Percentiles rank a stretch among this genome's conserved stretches.
phyloP scores from a whole-genome alignment of 192 early-diverging fungal genomes.

The Coemansia asiatica region DNA sequence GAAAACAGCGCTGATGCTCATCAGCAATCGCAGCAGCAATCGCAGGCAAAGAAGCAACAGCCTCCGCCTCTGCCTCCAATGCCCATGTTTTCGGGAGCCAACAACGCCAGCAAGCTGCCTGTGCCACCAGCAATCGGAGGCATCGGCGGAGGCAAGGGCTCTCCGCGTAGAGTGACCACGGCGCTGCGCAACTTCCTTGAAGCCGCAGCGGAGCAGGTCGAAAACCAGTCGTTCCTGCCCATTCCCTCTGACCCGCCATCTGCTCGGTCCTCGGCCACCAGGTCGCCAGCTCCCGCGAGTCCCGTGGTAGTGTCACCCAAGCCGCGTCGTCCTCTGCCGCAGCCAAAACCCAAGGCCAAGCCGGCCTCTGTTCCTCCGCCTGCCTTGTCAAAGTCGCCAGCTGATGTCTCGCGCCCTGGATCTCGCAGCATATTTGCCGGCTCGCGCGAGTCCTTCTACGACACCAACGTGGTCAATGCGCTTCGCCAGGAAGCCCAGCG shows the following conservation, averaged over 20 bases:
- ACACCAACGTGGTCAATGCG: conserved; percentile 49
- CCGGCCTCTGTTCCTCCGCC: conserved; percentile 4
- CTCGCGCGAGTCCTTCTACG: conserved; percentile 47
- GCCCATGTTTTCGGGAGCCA: conserved; percentile 28
- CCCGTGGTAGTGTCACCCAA: conserved; percentile 1
- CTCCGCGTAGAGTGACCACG: conserved; percentile 35
- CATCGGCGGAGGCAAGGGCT: neutral
- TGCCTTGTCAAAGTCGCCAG: neutral
- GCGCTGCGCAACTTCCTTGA: conserved; percentile 55
- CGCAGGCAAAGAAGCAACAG: neutral
- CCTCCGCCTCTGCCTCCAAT: conserved; percentile 39
- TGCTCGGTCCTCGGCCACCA: neutral
- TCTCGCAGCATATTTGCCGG: conserved; percentile 51
- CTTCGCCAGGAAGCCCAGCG: conserved; percentile 53
- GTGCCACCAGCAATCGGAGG: conserved; percentile 6
- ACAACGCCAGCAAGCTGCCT: conserved; percentile 8
- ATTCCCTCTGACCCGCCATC: conserved; percentile 19
- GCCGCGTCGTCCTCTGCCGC: conserved; percentile 9
- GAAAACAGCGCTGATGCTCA: neutral
- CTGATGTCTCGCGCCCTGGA: conserved; percentile 4
- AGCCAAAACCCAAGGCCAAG: conserved; percentile 21
- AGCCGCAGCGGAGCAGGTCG: conserved; percentile 54
- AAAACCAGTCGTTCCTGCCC: conserved; percentile 35
- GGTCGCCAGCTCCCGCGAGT: neutral
- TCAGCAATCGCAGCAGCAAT: too few relatives aligned